phyloP scores from a whole-genome alignment of 495 filamentous ascomycete species.

The Penicillium longicatenatum region DNA sequence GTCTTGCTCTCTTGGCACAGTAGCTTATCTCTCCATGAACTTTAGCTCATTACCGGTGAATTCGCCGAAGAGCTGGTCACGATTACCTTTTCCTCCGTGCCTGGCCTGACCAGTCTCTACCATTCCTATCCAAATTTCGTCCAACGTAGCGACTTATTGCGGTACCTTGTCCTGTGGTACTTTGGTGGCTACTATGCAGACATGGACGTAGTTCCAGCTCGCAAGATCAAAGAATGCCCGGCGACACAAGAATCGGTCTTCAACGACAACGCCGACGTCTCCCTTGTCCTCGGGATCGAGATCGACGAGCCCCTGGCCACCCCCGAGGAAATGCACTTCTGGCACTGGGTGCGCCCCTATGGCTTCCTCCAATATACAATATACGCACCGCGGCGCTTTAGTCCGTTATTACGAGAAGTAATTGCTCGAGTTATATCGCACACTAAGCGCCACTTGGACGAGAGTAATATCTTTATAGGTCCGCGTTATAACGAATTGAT shows the following conservation, averaged over 20 bases:
- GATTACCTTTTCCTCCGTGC: constrained; percentile 28
- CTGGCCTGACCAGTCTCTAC: constrained; percentile 33
- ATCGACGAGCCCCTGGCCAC: constrained; percentile 46
- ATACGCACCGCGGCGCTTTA: constrained; percentile 43
- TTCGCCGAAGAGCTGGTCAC: constrained; percentile 35
- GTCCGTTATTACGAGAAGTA: constrained; percentile 36
- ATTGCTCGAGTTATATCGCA: constrained; percentile 43
- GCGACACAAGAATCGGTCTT: constrained; percentile 28
- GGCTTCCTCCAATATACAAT: constrained; percentile 46
- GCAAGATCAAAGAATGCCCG: constrained; percentile 35
- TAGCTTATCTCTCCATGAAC: not conserved
- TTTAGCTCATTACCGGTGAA: constrained; percentile 31
- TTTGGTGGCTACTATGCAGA: constrained; percentile 56
- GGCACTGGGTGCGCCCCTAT: constrained; percentile 45
- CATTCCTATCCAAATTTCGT: constrained; percentile 39
- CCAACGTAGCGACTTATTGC: constrained; percentile 49
- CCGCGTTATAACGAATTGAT: constrained; percentile 3
- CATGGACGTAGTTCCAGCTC: constrained; percentile 41
- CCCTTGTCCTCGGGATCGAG: constrained; percentile 42
- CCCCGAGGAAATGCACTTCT: constrained; percentile 33
- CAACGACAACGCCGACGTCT: constrained; percentile 27
- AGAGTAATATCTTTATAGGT: constrained; percentile 3
- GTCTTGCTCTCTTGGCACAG: too few species aligned
- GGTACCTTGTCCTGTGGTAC: constrained; percentile 50
- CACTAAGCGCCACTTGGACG: constrained; percentile 29